A percentile compares a stretch with the other conserved stretches of the same genome.
phyloP scores from a whole-genome alignment of 2,329 filamentous ascomycete genomes.

The Dothideomycetidae sp. region DNA sequence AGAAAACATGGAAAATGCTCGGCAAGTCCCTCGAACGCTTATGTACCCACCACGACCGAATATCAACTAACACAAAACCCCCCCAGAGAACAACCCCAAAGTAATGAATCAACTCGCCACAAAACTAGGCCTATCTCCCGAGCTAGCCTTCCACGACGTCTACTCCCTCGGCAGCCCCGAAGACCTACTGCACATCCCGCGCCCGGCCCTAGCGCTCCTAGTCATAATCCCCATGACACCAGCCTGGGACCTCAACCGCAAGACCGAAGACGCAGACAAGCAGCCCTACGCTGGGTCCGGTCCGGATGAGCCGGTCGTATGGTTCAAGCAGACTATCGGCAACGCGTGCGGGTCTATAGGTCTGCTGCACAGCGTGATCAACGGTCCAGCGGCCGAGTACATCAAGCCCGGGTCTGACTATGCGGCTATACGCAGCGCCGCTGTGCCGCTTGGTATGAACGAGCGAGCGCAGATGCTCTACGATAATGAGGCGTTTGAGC shows the following conservation, averaged over 20 bases:
- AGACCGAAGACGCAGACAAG: conserved; percentile 28
- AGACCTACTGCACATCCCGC: conserved; percentile 35
- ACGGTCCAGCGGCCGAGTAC: conserved; percentile 31
- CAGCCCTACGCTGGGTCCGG: conserved; percentile 34
- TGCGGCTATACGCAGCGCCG: conserved; percentile 30
- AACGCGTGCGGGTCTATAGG: conserved; percentile 46
- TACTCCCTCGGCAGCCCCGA: conserved; percentile 38
- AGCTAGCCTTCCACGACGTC: conserved; percentile 40
- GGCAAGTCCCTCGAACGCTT: too few relatives aligned
- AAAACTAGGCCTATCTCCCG: conserved; percentile 33
- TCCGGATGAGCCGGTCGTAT: conserved; percentile 38
- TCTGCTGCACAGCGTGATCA: conserved; percentile 40
- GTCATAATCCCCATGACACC: conserved; percentile 34
- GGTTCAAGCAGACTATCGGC: conserved; percentile 45
- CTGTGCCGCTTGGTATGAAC: conserved; percentile 29
- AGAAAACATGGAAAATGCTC: neutral
- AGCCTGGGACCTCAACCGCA: conserved; percentile 29
- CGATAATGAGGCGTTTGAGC: conserved; percentile 31
- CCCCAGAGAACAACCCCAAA: conserved; percentile 41
- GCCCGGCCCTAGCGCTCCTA: conserved; percentile 40
- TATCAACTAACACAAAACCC: too few relatives aligned
- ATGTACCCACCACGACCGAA: too few relatives aligned
- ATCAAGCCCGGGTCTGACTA: conserved; percentile 32
- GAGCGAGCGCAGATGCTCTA: conserved; percentile 40
- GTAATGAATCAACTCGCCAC: conserved; percentile 38